Evolutionary conservation across 1,284 basidiomycete species (phyloP).

Genomic region (Sphaerobolus stellatus): DNA sequence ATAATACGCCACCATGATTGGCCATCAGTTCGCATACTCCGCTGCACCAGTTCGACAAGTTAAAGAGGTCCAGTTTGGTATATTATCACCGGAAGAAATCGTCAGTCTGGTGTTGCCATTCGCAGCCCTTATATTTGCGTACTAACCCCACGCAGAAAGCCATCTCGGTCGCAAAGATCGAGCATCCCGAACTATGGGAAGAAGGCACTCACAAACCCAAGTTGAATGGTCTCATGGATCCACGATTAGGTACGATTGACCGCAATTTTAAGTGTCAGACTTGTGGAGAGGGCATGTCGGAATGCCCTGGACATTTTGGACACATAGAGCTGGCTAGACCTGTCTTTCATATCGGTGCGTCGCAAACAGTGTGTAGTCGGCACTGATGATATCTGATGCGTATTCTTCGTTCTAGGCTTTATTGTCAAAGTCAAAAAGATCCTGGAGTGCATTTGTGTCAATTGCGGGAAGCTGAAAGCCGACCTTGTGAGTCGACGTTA

Average conservation of each 20-base stretch:
- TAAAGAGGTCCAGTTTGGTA: conserved; percentile 98
- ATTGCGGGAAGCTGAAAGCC: conserved; percentile 97
- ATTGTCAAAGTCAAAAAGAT: conserved; percentile 99
- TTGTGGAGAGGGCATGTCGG: conserved; percentile 97
- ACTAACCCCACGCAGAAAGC: conserved; percentile 71
- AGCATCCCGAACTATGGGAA: conserved; percentile 98
- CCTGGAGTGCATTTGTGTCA: conserved; percentile 96
- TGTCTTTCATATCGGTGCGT: conserved; percentile 93
- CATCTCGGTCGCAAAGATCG: conserved; percentile 96
- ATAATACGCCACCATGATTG: conserved; percentile 54
- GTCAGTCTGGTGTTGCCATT: conserved; percentile 52
- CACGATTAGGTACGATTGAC: conserved; percentile 98
- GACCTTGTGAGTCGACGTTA: conserved; percentile 86
- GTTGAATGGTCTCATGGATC: conserved; percentile 94
- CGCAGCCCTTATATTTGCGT: conserved; percentile 5
- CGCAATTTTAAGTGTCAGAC: conserved; percentile 99
- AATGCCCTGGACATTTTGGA: conserved; percentile 98
- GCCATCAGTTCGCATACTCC: conserved; percentile 87
- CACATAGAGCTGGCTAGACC: conserved; percentile 97
- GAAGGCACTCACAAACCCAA: conserved; percentile 88
- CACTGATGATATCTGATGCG: not conserved
- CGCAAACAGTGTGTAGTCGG: conserved; percentile 21
- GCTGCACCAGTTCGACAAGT: conserved; percentile 92
- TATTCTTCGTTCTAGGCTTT: conserved; percentile 65
- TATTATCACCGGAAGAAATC: conserved; percentile 99